These are phyloP conservation scores for Aspergillus awamori DNA, from an alignment of 2,329 filamentous ascomycete genomes.

Conservation along the genomic window DNA sequence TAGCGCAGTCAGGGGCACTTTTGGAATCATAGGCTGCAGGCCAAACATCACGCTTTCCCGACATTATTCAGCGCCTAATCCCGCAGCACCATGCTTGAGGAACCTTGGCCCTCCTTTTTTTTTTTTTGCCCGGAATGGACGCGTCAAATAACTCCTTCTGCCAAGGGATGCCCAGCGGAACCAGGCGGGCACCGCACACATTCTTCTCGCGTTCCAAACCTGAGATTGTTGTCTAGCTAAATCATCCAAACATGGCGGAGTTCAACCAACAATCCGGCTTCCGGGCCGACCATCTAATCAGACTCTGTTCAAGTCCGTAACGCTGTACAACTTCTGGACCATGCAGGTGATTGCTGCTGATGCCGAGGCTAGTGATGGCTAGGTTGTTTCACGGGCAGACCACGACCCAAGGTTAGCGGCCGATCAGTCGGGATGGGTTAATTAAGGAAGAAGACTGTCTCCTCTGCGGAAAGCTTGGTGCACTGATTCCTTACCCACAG, in stretches of 20 bases:
- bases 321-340: too few relatives aligned
- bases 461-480: constrained; percentile 2
- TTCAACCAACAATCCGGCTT: not conserved
- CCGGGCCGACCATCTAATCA: not conserved
- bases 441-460: not conserved
- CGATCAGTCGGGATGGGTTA: not conserved
- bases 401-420: constrained; percentile 1
- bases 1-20: not conserved
- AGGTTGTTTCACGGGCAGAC: constrained; percentile 1
- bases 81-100: too few relatives aligned
- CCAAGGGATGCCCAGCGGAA: not conserved
- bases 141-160: constrained; percentile 6
- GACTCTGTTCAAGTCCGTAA: too few relatives aligned
- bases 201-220: not conserved
- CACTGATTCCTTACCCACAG: not conserved
- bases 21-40: not conserved
- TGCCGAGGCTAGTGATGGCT: not conserved
- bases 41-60: not conserved
- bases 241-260: not conserved
- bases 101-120: too few relatives aligned
- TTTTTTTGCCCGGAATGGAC: not conserved
- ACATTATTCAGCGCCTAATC: not conserved
- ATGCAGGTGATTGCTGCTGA: too few relatives aligned
- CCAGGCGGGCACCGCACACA: not conserved
- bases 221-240: too few relatives aligned